A percentile compares a stretch with the other conserved stretches of the same genome.
Conservation (phyloP, 2,329 filamentous ascomycete genomes). For the Cercospora canescens region DNA sequence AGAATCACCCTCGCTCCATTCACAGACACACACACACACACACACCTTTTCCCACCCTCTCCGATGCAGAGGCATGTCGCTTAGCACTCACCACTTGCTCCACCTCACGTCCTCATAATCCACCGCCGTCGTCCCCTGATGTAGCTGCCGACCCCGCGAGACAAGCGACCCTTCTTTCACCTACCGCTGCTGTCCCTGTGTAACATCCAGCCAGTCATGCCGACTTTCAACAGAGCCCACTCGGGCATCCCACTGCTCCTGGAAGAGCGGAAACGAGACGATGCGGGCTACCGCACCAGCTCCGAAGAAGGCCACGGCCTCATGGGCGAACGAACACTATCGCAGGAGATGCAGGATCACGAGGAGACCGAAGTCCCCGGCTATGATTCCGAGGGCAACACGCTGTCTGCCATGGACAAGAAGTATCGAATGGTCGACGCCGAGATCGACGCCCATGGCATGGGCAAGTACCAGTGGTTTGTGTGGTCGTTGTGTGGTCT, state of each 20-base stretch:
- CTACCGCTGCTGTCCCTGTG: not conserved
- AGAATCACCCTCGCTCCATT: not conserved
- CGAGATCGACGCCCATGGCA: slow-evolving; percentile 55
- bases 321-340: slow-evolving; percentile 3
- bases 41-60: not conserved
- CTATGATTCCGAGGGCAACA: slow-evolving; percentile 9
- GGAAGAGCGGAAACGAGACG: not conserved
- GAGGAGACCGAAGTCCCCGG: not conserved
- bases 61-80: not conserved
- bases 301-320: slow-evolving; percentile 2
- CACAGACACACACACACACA: not conserved
- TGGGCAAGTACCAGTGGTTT: slow-evolving; percentile 56
- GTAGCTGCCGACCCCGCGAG: not conserved
- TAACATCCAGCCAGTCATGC: not conserved
- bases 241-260: not conserved
- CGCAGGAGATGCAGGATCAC: not conserved
- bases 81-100: not conserved
- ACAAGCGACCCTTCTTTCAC: not conserved
- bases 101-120: not conserved
- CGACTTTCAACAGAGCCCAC: not conserved
- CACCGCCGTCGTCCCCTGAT: not conserved
- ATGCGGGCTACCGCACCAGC: not conserved
- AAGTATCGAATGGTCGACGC: slow-evolving; percentile 47
- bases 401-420: slow-evolving; percentile 42
- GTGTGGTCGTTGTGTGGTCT: slow-evolving; percentile 55